A percentile compares a stretch with the other conserved stretches of the same genome.
Conservation (phyloP, 208 protist species). For the Polymyxa betae region DNA sequence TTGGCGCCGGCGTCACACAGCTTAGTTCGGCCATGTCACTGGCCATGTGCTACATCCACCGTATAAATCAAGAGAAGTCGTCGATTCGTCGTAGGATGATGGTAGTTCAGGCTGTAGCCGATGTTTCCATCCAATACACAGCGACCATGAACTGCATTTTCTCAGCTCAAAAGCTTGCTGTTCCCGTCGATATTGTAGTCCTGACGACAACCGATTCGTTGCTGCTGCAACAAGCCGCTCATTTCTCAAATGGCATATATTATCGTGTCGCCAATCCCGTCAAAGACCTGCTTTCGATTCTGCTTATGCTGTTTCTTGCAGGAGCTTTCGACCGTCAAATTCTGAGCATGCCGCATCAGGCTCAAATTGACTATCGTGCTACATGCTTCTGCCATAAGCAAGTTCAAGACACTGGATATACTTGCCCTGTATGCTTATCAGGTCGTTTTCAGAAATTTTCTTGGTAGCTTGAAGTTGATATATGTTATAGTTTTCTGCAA, state of each 20-base stretch:
- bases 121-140: conserved; percentile 1
- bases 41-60: conserved; percentile 15
- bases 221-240: conserved; percentile 26
- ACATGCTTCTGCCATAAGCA: conserved; percentile 37
- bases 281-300: neutral
- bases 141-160: conserved; percentile 47
- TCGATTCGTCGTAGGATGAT: neutral
- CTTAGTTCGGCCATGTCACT: conserved; percentile 31
- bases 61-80: neutral
- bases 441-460: neutral
- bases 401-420: conserved; percentile 17
- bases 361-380: conserved; percentile 36
- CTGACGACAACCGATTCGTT: neutral
- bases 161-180: conserved; percentile 19
- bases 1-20: neutral
- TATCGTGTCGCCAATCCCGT: neutral
- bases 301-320: conserved; percentile 29
- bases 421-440: conserved; percentile 27
- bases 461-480: neutral
- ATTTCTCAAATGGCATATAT: conserved; percentile 6
- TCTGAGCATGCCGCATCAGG: conserved; percentile 30
- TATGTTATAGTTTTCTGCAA: conserved; percentile 44
- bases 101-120: neutral
- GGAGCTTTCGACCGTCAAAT: conserved; percentile 2
- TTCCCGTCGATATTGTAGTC: neutral